phyloP scores from a whole-genome alignment of 1,139 yeast species.

The Zygotorulaspora mrakii region DNA sequence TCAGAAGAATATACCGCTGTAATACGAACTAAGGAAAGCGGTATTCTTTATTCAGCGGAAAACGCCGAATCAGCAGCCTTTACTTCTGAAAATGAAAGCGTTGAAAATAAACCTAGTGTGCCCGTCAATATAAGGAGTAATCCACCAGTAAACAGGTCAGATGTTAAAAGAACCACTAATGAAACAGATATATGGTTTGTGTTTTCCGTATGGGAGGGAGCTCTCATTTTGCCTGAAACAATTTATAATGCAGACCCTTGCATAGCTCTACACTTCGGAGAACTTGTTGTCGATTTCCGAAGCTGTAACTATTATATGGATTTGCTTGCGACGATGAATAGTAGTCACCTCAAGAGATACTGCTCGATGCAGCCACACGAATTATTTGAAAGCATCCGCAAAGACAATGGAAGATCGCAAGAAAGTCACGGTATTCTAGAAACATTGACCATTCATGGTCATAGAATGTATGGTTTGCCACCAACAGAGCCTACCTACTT shows the following conservation, averaged over 20 bases:
- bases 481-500: slow-evolving; percentile 83
- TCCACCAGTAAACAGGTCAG: slow-evolving; percentile 26
- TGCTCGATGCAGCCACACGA: slow-evolving; percentile 51
- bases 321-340: slow-evolving; percentile 45
- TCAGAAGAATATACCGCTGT: slow-evolving; percentile 66
- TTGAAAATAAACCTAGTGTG: slow-evolving; percentile 2
- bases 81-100: slow-evolving; percentile 6
- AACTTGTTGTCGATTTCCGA: slow-evolving; percentile 71
- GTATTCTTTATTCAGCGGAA: slow-evolving; percentile 4
- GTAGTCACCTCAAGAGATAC: slow-evolving; percentile 22
- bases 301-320: slow-evolving; percentile 95
- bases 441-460: slow-evolving; percentile 64
- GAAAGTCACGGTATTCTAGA: slow-evolving; percentile 39
- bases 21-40: slow-evolving; percentile 15
- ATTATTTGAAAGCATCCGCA: slow-evolving; percentile 41
- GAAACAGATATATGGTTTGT: slow-evolving; percentile 75
- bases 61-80: slow-evolving; percentile 7
- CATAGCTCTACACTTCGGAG: slow-evolving; percentile 59
- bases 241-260: slow-evolving; percentile 64
- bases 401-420: slow-evolving; percentile 16
- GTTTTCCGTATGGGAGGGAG: slow-evolving; percentile 66
- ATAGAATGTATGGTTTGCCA: slow-evolving; percentile 88
- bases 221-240: slow-evolving; percentile 66
- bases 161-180: slow-evolving; percentile 53
- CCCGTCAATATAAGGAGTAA: slow-evolving; percentile 6